Evolutionary conservation across 2,329 filamentous ascomycete species (phyloP), one percentile per base, ranked within the genome.

Genomic region (Arthrobotrys musiformis): DNA sequence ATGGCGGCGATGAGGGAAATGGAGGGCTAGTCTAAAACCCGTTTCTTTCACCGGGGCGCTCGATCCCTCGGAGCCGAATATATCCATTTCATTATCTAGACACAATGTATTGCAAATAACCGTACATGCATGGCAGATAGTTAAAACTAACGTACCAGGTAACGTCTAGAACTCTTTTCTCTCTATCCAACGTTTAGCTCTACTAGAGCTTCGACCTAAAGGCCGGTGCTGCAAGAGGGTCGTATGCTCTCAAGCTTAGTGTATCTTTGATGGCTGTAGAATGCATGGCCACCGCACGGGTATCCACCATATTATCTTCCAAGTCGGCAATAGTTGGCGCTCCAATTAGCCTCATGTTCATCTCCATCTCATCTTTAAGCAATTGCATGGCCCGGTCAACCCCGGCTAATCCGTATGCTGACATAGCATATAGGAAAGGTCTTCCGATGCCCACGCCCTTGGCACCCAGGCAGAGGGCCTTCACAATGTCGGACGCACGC

Each of bases 321-420:
- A 99, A 85, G 80, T 99, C 90, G 37, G 90, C 89, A 33, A 99
- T 84, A 76, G 85, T 90, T 19, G 87, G 88, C 74, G 90, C 92
- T 8, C 95, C 95, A 80, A 99, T 93, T 79, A 99, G 86, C 5
- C 95, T 89, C 95, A 99, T 98, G 82, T 94, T 95, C 94, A 98
- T 98, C 86, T 96, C 93, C 89, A 99, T 92, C 87, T 99, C 95
- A 82, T 98, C 95, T 85, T 92, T 93, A 80, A 97, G 87, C 73
- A 97, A 85, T 84, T 93, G 91, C 91, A 98, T 97, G 33, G 95
- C 95, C 35, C 93, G 89, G 82, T 96, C 92, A 19, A 98, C 94
- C 79, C 95, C 95, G 1, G 90, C 87, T 75, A 93, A 85, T 0
- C 95, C 95, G 82, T 98, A 98, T 8, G 93, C 90, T 79, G 91